Evolutionary conservation across 2,329 filamentous ascomycete genomes (phyloP), one percentile per base, ranked within the genome.

Genomic region (Sporothrix euskadiensis): DNA sequence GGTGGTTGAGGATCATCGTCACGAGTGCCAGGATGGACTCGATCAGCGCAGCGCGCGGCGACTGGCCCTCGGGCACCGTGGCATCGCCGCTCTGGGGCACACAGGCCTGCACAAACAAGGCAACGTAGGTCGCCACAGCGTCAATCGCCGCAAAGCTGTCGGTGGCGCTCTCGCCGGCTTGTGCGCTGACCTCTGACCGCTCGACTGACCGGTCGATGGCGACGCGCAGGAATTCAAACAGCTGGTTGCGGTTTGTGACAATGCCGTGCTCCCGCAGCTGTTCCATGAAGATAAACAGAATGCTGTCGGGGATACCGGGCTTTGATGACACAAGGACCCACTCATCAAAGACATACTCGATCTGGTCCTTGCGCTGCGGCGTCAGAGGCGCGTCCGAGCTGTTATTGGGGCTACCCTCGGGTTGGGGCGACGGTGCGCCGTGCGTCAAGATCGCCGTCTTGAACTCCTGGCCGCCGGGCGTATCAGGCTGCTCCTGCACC

Each of bases 331-430:
- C 87, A 74, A 91, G 90, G 39, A 95, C 88, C 96, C 96, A 99
- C 83, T 99, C 96, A 59, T 95, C 94, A 79, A 99, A 98, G 26
- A 98, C 88, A 80, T 99, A 98, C 78, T 97, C 94, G 82, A 97
- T 89, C 80, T 98, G 94, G 75, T 97, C 93, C 75, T 90, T 89
- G 77, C 90, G 90, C 44, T 88, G 85, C 54, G 83, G 81, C 19
- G 85, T 82, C 69, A 89, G 86, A 73, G 91, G 88, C 10, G 44
- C 44, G 14, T 49, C 14, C 10, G 44, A 5, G 22, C 71, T 8
- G 6, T 9, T 1, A 10, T 32, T 22, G 52, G 52, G 65, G 10
- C 56, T 5, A 3, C 41, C 85, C 83, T 71, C 86, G 81, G 72
- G 86, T 81, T 80, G 75, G 8, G 82, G 80, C 10, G 82, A 80